phyloP scores from a whole-genome alignment of 2,329 filamentous ascomycete genomes.

The Phialophora verrucosa region DNA sequence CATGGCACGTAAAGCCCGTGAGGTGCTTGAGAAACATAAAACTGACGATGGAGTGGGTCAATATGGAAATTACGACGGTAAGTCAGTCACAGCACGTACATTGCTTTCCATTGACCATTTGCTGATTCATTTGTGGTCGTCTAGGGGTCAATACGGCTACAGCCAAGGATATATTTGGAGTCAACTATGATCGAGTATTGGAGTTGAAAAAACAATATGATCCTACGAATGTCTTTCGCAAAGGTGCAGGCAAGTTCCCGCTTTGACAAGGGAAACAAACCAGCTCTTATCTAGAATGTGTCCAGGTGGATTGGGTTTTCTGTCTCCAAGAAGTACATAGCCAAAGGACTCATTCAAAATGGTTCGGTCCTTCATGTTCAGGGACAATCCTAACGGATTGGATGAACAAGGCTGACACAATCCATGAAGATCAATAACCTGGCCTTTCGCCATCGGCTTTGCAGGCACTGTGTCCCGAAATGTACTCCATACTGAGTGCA shows the following conservation, averaged over 20 bases:
- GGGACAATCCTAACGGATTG: no score
- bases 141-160: constrained; percentile 16
- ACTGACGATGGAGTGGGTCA: constrained; percentile 13
- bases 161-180: constrained; percentile 51
- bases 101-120: constrained; percentile 3
- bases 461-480: no score
- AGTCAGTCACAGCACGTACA: constrained; percentile 11
- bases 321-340: no score
- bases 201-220: constrained; percentile 55
- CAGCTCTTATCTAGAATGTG: no score
- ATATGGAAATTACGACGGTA: constrained; percentile 39
- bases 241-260: constrained; percentile 32
- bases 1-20: constrained; percentile 42
- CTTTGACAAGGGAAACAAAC: no score
- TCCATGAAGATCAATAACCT: no score
- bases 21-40: constrained; percentile 34
- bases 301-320: no score
- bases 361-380: no score
- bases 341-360: no score
- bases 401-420: no score
- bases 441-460: no score
- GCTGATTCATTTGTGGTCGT: not conserved
- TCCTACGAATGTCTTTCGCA: constrained; percentile 55
- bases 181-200: constrained; percentile 50
- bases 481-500: no score